These are phyloP conservation scores for Amylocarpus encephaloides DNA, from an alignment of 2,329 filamentous ascomycete species.

Conservation along the genomic window DNA sequence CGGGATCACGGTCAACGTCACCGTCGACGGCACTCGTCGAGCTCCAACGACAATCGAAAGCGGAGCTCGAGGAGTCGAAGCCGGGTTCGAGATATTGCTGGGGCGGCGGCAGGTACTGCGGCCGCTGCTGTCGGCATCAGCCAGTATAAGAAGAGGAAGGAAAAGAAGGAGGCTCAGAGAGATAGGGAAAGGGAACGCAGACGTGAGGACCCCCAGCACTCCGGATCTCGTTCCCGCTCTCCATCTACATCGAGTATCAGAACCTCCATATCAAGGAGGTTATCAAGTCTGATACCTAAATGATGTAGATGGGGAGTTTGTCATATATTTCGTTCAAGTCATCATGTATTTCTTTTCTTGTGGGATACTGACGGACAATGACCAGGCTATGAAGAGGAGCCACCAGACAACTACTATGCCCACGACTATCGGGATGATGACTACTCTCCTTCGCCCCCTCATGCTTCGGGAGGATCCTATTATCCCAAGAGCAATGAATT, in stretches of 20 bases:
- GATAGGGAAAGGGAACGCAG: conserved; percentile 31
- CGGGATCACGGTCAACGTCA: conserved; percentile 11
- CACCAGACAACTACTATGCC: conserved; percentile 29
- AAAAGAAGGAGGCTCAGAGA: conserved; percentile 34
- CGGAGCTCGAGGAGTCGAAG: conserved; percentile 37
- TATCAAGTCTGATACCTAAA: conserved; percentile 30
- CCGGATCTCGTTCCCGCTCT: conserved; percentile 26
- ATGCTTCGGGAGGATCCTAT: conserved; percentile 31
- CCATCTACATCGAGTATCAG: conserved; percentile 28
- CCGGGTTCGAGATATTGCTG: conserved; percentile 48
- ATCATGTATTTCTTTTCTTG: conserved; percentile 17
- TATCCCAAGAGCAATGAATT: conserved; percentile 25
- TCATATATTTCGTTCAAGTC: conserved; percentile 11
- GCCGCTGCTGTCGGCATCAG: conserved; percentile 59
- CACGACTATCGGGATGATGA: conserved; percentile 24
- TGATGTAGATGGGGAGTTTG: conserved; percentile 13
- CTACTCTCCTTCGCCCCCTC: conserved; percentile 31
- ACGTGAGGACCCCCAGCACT: conserved; percentile 32
- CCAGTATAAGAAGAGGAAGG: conserved; percentile 47
- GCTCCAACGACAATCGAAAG: conserved; percentile 19
- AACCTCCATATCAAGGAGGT: conserved; percentile 24
- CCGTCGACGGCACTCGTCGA: conserved; percentile 22
- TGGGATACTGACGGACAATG: conserved; percentile 13
- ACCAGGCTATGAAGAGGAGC: conserved; percentile 31
- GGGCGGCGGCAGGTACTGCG: conserved; percentile 48